Base-by-base conservation (phyloP, 2,329 filamentous ascomycete genomes). In the Trichophaea hybrida region DNA sequence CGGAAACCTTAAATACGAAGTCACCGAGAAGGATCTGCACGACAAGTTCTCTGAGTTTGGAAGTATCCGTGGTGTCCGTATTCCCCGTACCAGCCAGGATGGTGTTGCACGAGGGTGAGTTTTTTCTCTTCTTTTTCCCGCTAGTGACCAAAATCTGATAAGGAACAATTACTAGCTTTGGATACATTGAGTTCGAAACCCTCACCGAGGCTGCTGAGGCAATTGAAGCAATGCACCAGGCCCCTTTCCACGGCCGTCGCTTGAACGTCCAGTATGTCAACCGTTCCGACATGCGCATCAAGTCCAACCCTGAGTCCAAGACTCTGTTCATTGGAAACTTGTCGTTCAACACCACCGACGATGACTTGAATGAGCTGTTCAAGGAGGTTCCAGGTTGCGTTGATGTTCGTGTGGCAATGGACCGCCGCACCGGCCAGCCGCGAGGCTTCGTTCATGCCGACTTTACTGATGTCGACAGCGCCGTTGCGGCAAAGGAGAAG, bases 251-350 rank as follows among this genome's bases (percentile, higher is more conserved):
- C 70, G 84, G 84, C 59, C 81, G 84, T 62, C 77, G 79, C 59
- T 71, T 85, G 55, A 73, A 78, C 32, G 79, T 85, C 55, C 80
- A 85, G 68, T 85, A 76, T 69, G 78, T 82, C 64, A 66, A 69
- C 44, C 63, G 61, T 34, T 50, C 38, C 51, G 58, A 52, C 35
- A 35, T 35, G 38, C 60, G 62, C 46, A 43, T 51, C 15, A 52
- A 51, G 57, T 8, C 4, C 49, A 75, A 75, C 67, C 67, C 73
- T 44, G 82, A 83, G 2, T 78, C 79, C 55, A 80, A 78, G 69
- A 86, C 83, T 1, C 74, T 94, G 37, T 94, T 85, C 75, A 80
- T 95, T 67, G 88, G 88, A 66, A 93, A 93, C 75, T 81, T 95
- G 73, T 83, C 86, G 8, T 93, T 86, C 70, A 86, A 94, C 73